Base-by-base conservation (phyloP, 139 green algal genomes). In the Picochlorum sp. region DNA sequence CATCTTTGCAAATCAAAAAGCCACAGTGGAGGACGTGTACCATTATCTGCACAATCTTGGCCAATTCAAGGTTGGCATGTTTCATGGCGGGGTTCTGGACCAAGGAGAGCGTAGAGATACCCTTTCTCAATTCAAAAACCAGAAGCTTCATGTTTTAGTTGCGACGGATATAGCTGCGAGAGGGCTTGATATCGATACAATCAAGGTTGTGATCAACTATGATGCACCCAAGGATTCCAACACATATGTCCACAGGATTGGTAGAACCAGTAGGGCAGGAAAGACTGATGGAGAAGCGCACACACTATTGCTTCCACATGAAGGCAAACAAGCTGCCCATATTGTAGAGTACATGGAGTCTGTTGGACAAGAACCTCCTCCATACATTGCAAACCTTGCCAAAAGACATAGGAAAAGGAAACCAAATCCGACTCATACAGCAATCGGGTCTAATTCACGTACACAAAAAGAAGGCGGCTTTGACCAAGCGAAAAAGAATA, bases 31-130 rank as follows among this genome's bases (percentile, higher is more conserved):
- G 16, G 82, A 84, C 26, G 26, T 97, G 14, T 66, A 71, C 16
- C 63, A 65, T 20, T 50, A 65, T 50, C 66, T 98, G 30, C 3
- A 18, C 45, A 58, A 45, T 44, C 31, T 30, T 26, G 64, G 64
- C 13, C 24, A 34, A 23, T 28, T 77, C 64, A 83, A 78, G 49
- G 81, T 78, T 3, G 90, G 49, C 1, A 84, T 76, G 18, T 90
- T 98, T 44, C 92, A 98, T 70, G 47, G 47, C 18, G 92, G 92
- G 16, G 92, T 97, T 69, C 89, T 97, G 84, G 87, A 95, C 69
- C 91, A 97, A 79, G 64, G 69, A 65, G 67, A 68, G 6, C 77
- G 87, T 54, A 86, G 84, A 74, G 63, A 73, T 16, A 78, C 80
- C 14, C 73, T 95, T 57, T 45, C 60, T 30, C 45, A 63, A 11